These are phyloP conservation scores for Henningerozyma blattae DNA, from an alignment of 805 yeast species.

Conservation along the genomic window DNA sequence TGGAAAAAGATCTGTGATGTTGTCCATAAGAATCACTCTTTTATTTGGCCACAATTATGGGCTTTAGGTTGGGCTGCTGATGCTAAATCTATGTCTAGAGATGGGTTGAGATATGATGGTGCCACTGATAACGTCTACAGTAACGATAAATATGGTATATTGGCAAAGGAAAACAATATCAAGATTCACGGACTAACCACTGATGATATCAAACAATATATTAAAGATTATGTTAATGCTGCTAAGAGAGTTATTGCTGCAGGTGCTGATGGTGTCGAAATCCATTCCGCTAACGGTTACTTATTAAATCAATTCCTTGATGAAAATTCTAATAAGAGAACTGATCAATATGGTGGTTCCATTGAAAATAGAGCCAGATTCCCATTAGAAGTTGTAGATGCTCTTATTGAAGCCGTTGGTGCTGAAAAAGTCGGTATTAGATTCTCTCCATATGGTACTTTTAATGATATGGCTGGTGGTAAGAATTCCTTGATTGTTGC, in stretches of 20 bases:
- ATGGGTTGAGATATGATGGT: slow-evolving; percentile 27
- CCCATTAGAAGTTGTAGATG: slow-evolving; percentile 38
- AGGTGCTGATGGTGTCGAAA: slow-evolving; percentile 48
- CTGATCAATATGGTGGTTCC: slow-evolving; percentile 44
- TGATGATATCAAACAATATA: slow-evolving; percentile 29
- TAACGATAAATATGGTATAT: slow-evolving; percentile 23
- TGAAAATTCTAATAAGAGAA: slow-evolving; percentile 31
- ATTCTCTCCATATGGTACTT: slow-evolving; percentile 32
- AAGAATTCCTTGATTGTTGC: slow-evolving; percentile 22
- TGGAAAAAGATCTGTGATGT: slow-evolving; percentile 38
- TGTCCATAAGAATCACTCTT: slow-evolving; percentile 39
- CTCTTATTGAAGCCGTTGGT: slow-evolving; percentile 39
- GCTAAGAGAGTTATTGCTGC: slow-evolving; percentile 27
- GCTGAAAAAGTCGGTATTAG: slow-evolving; percentile 36
- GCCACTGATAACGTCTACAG: slow-evolving; percentile 28
- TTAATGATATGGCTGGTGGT: slow-evolving; percentile 28
- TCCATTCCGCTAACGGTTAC: slow-evolving; percentile 60
- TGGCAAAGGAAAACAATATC: slow-evolving; percentile 24
- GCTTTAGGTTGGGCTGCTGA: slow-evolving; percentile 30
- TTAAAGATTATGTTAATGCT: slow-evolving; percentile 31
- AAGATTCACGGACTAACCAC: slow-evolving; percentile 21
- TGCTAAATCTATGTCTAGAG: slow-evolving; percentile 26
- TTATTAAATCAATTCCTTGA: slow-evolving; percentile 44
- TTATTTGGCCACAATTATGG: slow-evolving; percentile 40
- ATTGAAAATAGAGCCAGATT: slow-evolving; percentile 37